Evolutionary conservation across 176 grass and related monocot genomes (phyloP), one percentile per base, ranked within the genome.

Genomic region (Musa schizocarpa): DNA sequence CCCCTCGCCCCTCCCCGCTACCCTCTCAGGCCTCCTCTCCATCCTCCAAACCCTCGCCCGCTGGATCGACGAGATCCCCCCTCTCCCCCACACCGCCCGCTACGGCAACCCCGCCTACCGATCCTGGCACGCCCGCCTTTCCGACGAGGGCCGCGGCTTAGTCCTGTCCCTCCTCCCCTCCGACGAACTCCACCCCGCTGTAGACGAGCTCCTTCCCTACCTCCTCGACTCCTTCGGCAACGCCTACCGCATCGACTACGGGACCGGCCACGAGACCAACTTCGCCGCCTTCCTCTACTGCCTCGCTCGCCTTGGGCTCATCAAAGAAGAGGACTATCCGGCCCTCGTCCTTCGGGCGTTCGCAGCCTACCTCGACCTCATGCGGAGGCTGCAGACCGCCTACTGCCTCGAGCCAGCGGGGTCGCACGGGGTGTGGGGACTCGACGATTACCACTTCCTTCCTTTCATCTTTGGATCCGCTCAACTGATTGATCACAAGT

Each of bases 221-320:
- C 92, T 96, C 69, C 85, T 92, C 27, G 89, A 96, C n/a, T 96
- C 89, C 68, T 92, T 96, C 83, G 92, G 92, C 49, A 96, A 96
- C 80, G 83, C 85, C 63, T 62, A 82, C 68, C 76, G 89, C 75
- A 96, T 96, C 73, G 92, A 96, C 63, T 96, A 96, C 68, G 92
- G 89, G 59, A 96, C 92, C 22, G 92, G 89, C 19, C 89, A 96
- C 50, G 92, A 96, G 75, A 92, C 92, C 72, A 96, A 92, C 83
- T 96, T 96, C 81, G 87, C 89, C 0, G 89, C 87, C 69, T 92
- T 96, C 77, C 89, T 92, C 52, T 96, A 96, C 85, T 96, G 89
- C 85, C 89, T 92, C 19, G 89, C 89, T 0, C 83, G 85, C 4
- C 83, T 96, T 23, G 82, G 87, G 29, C 75, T 92, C 65, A 81